Base-by-base conservation (phyloP, 129 eudicot species). In the Flaveria trinervia region DNA sequence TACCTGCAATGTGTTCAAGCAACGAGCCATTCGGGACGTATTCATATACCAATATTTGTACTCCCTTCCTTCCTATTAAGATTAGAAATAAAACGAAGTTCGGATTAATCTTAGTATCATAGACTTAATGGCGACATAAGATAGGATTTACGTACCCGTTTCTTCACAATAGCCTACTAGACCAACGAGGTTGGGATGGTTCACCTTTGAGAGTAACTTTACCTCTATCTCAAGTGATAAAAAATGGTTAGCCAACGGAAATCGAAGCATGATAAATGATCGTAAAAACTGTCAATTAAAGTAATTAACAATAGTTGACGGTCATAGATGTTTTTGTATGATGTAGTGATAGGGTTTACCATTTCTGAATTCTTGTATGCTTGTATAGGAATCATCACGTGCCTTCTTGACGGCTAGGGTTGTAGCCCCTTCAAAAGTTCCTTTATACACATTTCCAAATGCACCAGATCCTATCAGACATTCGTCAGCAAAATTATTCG, bases 1-100 rank as follows among this genome's bases (percentile, higher is more conserved):
- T 88, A 87, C 96, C 96, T 76, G 75, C 86, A 11, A 90, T 85
- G 77, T 90, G 89, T 72, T 88, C 96, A 14, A 90, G 90, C 55
- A 90, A 76, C 3, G 96, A 90, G 36, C 96, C 96, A 60, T 90
- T 90, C 10, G 86, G 73, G 51, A 82, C 92, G 60, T 88, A 90
- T 77, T 90, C 96, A 65, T 90, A 90, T 73, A 90, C 86, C 89
- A 90, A 64, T 33, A 86, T 85, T 71, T 90, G 86, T 68, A 75
- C 91, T 77, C 75, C 87, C 71, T 65, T 82, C 20, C 75, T 83
- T 28, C 87, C 92, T 87, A 82, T 39, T 13, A 48, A 17, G 20
- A 80, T 18, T 33, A 15, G 17, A 16, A 41, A 72, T 6, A 1
- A 36, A 7, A 17, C 0, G 2, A 12, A 5, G 2, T 72, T 64